Evolutionary conservation across 2,329 filamentous ascomycete genomes (phyloP).

Genomic region (Coniochaeta sp.): DNA sequence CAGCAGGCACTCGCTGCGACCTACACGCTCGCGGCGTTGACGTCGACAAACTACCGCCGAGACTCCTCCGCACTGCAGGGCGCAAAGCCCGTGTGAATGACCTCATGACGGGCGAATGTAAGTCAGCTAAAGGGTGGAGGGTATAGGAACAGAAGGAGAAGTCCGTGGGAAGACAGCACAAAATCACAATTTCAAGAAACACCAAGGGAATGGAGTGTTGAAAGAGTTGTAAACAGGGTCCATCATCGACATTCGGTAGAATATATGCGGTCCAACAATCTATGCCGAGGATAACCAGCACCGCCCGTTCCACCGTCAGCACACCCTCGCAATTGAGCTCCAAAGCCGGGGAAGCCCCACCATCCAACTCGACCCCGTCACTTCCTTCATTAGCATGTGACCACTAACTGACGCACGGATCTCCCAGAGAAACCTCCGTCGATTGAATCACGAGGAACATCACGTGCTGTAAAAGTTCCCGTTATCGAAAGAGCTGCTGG

Average conservation of each 20-base stretch:
- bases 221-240: not conserved
- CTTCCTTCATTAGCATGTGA: not conserved
- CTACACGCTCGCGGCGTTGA: constrained; percentile 19
- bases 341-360: not conserved
- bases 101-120: constrained; percentile 26
- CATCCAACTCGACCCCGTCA: not conserved
- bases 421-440: not conserved
- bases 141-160: not conserved
- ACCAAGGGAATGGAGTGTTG: not conserved
- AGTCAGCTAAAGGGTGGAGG: not conserved
- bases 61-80: constrained; percentile 40
- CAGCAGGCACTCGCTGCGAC: constrained; percentile 19
- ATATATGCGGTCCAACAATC: constrained; percentile 2
- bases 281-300: constrained; percentile 21
- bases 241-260: not conserved
- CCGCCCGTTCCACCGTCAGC: not conserved
- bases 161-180: not conserved
- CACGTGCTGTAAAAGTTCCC: constrained; percentile 1
- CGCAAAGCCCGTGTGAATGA: constrained; percentile 43
- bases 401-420: not conserved
- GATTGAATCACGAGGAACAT: not conserved
- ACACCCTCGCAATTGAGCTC: constrained; percentile 4
- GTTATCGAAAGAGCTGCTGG: not conserved
- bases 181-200: not conserved
- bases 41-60: constrained; percentile 18